Evolutionary conservation across 2,329 filamentous ascomycete species (phyloP).

Genomic region (Escovopsis sp.): DNA sequence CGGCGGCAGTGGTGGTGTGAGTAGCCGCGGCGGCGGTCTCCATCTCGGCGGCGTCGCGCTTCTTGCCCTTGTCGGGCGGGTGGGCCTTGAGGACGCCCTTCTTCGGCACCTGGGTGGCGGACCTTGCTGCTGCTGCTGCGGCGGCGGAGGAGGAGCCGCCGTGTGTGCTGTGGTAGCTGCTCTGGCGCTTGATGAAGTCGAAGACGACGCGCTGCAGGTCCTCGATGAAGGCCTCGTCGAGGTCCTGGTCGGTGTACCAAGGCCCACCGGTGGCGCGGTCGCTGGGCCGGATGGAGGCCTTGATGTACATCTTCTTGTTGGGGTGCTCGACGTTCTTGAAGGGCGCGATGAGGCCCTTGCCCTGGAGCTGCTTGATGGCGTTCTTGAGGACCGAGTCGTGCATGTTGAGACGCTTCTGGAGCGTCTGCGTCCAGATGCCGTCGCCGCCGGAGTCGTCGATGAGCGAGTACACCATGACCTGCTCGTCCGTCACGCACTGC

Average conservation of each 20-base stretch:
- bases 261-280: constrained; percentile 86
- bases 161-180: constrained; percentile 45
- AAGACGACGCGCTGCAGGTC: constrained; percentile 60
- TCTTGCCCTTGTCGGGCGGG: constrained; percentile 29
- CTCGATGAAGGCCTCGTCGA: constrained; percentile 80
- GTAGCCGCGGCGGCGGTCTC: constrained; percentile 8
- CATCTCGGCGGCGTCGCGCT: constrained; percentile 32
- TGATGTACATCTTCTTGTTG: constrained; percentile 91
- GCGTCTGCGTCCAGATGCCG: constrained; percentile 81
- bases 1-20: too few species aligned
- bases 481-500: constrained; percentile 52
- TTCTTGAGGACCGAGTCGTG: constrained; percentile 73
- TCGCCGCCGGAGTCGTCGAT: constrained; percentile 76
- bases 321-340: constrained; percentile 89
- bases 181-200: constrained; percentile 55
- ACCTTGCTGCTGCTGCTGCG: not conserved
- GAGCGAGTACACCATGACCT: constrained; percentile 70
- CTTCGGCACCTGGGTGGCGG: constrained; percentile 33
- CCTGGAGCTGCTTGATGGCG: constrained; percentile 69
- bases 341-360: constrained; percentile 67
- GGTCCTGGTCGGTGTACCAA: constrained; percentile 84
- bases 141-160: constrained; percentile 18
- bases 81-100: constrained; percentile 40
- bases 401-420: constrained; percentile 66
- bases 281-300: constrained; percentile 66